Evolutionary conservation across 139 green algal species (phyloP), one percentile per base, ranked within the genome.

Genomic region (Desmodesmus armatus): DNA sequence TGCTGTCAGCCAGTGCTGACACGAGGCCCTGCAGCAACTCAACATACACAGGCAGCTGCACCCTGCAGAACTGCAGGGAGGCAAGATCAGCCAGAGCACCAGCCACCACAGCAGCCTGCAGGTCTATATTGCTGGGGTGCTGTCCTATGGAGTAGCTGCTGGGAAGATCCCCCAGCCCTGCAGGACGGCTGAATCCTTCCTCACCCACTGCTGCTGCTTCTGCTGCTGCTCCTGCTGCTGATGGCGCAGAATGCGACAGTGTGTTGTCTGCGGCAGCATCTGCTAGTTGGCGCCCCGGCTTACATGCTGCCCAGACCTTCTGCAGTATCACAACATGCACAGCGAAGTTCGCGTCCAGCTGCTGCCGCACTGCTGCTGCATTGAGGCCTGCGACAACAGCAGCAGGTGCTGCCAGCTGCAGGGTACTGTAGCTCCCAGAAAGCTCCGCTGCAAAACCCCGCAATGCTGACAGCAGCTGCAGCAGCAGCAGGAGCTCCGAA

Each of bases 11-110:
- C 21, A 82, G 19, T 4, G 55, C 55, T 4, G 37, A 17, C 2
- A 73, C 25, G 9, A 82, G 29, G 21, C 27, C 23, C n/a, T 31
- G 53, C 37, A 82, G 76, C 1, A 82, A 37, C 23, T 82, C 76
- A 5, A 72, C 76, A 43, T 82, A 82, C 17, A n/a, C 49, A 21
- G 76, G 76, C 76, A 82, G 55, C 35, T 82, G 53, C 76, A 82
- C 53, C 25, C n/a, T 35, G 7, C 76, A 82, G 55, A 82, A 82
- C 55, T 82, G 76, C 53, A 82, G 37, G 1, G 35, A 53, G 37
- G 76, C 37, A 15, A 82, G 55, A 3, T 23, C 37, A 37, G 76
- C 76, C 3, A 82, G 49, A 5, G 55, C 76, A 13, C 72, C n/a
- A 31, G 37, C 76, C 21, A n/a, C 76, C 17, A 82, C 73, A 49